Base-by-base conservation (phyloP, 139 green algal genomes). In the Picocystis salinarum region DNA sequence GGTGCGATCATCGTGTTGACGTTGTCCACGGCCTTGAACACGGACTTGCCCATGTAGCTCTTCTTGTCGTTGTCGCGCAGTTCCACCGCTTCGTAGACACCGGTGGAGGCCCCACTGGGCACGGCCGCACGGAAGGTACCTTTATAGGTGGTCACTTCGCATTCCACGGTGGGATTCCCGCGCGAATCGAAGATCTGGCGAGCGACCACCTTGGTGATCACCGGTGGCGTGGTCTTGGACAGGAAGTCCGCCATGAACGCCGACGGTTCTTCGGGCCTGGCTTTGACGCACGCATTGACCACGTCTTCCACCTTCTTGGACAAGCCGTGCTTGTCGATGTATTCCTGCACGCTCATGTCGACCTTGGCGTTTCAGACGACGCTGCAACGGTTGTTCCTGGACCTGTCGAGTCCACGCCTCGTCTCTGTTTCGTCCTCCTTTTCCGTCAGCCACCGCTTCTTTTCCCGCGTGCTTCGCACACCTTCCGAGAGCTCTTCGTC, bases 11-110 rank as follows among this genome's bases (percentile, higher is more conserved):
- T 64, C 28, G 73, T 62, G 71, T 98, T 99, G 48, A 96, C 71
- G 62, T 95, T 95, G 22, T 74, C 64, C 10, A 99, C 89, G 15
- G 89, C 89, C 55, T 82, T 92, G 42, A 48, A 40, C 24, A 96
- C 87, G 28, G 82, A 76, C 73, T 99, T 99, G 61, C 89, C 89
- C 48, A 88, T 74, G 58, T 69, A 92, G 56, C 68, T 78, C 53
- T 18, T 50, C 61, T 85, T 80, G 58, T 82, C 87, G 10, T 71
- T 76, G 48, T 99, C 89, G 34, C 89, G 68, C 28, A 99, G 67
- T 77, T 99, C 89, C 9, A 93, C 80, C 1, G 89, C 89, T 73
- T 99, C 89, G 61, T 99, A 80, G 29, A 91, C 75, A 47, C 83
- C 88, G 31, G 88, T 95, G 25, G 77, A 92, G 28, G 85, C 88